Conservation (phyloP, 129 eudicot genomes). For the Pseudognaphalium luteoalbum region DNA sequence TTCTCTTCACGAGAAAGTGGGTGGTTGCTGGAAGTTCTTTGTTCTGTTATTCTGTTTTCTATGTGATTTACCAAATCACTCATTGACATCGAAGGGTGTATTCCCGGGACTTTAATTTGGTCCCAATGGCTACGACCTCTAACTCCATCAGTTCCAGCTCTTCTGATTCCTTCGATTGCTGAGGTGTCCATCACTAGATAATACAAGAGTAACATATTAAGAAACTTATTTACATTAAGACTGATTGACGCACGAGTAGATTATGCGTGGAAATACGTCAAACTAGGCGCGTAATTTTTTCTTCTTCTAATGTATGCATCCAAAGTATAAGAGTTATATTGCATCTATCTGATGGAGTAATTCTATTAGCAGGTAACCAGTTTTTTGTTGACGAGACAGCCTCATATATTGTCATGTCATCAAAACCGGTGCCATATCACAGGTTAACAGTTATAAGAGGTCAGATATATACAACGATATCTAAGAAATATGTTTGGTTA, state of each 20-base stretch:
- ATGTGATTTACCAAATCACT: constrained; percentile 66
- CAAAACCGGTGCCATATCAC: no score
- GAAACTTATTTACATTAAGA: no score
- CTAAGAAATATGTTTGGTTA: constrained; percentile 7
- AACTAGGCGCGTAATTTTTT: no score
- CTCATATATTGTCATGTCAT: no score
- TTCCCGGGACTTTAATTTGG: constrained; percentile 48
- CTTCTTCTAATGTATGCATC: neutral
- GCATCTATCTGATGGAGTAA: no score
- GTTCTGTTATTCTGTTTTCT: constrained; percentile 51
- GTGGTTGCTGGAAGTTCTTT: constrained; percentile 43
- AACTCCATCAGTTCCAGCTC: constrained; percentile 22
- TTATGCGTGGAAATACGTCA: no score
- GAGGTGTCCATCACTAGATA: constrained; percentile 53
- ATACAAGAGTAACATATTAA: neutral
- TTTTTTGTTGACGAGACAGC: no score
- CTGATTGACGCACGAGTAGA: no score
- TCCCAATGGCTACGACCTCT: constrained; percentile 37
- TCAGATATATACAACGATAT: no score
- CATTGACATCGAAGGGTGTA: constrained; percentile 70
- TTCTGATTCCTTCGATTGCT: constrained; percentile 49
- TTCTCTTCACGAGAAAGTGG: constrained; percentile 40
- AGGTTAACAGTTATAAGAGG: no score
- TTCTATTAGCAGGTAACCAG: no score
- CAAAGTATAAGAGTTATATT: no score